phyloP scores from a whole-genome alignment of 495 filamentous ascomycete species.

The Platismatia glauca region DNA sequence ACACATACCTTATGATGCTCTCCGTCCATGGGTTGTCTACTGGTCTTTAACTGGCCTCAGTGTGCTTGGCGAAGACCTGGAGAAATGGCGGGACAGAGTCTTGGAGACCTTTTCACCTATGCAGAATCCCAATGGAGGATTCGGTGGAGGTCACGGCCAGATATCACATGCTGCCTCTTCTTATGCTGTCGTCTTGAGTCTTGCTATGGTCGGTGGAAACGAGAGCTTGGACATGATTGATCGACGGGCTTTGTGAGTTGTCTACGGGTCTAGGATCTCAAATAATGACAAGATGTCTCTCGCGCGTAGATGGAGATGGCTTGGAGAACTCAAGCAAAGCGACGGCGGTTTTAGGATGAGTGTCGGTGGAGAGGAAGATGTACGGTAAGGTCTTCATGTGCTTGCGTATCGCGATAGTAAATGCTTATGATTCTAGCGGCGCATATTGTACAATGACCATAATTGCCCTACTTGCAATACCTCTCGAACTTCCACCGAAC shows the following conservation, averaged over 20 bases:
- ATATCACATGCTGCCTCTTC: conserved; percentile 77
- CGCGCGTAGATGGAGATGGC: conserved; percentile 62
- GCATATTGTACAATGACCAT: conserved; percentile 83
- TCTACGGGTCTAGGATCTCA: not conserved
- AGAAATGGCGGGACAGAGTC: conserved; percentile 57
- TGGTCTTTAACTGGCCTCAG: conserved; percentile 71
- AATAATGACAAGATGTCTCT: conserved; percentile 17
- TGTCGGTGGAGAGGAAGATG: conserved; percentile 79
- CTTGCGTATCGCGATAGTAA: not conserved
- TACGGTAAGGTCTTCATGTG: conserved; percentile 49
- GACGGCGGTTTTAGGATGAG: conserved; percentile 78
- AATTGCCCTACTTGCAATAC: conserved; percentile 73
- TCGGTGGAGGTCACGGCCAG: conserved; percentile 91
- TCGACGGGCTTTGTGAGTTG: conserved; percentile 60
- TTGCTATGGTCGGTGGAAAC: conserved; percentile 66
- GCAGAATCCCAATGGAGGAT: conserved; percentile 78
- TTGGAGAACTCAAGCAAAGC: conserved; percentile 70
- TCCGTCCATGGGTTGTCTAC: conserved; percentile 86
- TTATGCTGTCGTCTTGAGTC: conserved; percentile 71
- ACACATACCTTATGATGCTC: conserved; percentile 68
- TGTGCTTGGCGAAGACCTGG: conserved; percentile 68
- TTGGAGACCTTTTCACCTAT: conserved; percentile 62
- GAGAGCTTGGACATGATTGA: conserved; percentile 68
- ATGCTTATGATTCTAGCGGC: conserved; percentile 46
- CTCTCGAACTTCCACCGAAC: conserved; percentile 63